These are phyloP conservation scores for Moesziomyces parantarcticus DNA, from an alignment of 1,284 basidiomycete genomes.

Conservation along the genomic window DNA sequence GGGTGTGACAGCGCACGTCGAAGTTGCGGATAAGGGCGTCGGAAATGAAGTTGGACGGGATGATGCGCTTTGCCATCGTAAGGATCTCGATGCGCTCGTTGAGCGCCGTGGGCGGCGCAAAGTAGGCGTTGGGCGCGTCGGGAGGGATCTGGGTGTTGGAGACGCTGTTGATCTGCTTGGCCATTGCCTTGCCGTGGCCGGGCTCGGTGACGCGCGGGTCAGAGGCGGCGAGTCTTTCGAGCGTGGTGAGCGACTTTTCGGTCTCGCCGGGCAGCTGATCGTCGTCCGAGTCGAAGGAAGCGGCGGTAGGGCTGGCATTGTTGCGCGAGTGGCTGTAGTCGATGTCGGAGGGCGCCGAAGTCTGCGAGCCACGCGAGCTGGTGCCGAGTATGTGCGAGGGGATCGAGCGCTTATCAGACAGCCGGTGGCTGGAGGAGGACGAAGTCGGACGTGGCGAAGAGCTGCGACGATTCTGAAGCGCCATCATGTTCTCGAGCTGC, in stretches of 20 bases:
- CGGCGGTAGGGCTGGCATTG: constrained; percentile 11
- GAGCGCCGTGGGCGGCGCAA: constrained; percentile 9
- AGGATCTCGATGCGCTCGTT: constrained; percentile 45
- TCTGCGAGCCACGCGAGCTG: constrained; percentile 26
- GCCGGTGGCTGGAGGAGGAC: constrained; percentile 10
- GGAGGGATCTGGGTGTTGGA: constrained; percentile 5
- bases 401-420: constrained; percentile 11
- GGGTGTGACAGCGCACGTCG: constrained; percentile 35
- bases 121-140: constrained; percentile 24
- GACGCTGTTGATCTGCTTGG: constrained; percentile 39
- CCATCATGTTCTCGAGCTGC: constrained; percentile 29
- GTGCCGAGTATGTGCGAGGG: constrained; percentile 26
- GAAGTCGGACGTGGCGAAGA: constrained; percentile 11
- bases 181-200: constrained; percentile 29
- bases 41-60: constrained; percentile 22
- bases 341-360: constrained; percentile 22
- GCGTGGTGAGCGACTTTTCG: constrained; percentile 25
- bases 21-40: constrained; percentile 33
- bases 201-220: constrained; percentile 38
- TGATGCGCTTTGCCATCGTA: constrained; percentile 17
- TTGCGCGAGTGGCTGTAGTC: constrained; percentile 16
- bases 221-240: constrained; percentile 48
- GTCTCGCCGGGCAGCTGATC: constrained; percentile 33
- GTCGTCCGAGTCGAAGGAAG: constrained; percentile 29
- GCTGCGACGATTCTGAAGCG: not conserved